Evolutionary conservation across 176 grass and related monocot species (phyloP), one percentile per base, ranked within the genome.

Genomic region (Triticum turgidum): DNA sequence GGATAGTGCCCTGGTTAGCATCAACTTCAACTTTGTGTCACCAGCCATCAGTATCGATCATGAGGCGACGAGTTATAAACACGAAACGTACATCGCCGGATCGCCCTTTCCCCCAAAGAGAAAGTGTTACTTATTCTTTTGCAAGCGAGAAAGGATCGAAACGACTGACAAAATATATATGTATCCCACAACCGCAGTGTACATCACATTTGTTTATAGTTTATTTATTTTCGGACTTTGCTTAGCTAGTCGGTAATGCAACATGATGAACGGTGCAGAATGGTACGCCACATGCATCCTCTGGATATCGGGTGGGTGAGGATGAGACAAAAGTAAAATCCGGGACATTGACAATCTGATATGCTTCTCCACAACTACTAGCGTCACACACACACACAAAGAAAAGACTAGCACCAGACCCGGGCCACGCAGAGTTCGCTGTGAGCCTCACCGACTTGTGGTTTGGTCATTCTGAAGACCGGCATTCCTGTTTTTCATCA

Each of bases 261-360:
- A 24, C 29, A 24, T 64, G 27, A 73, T 25, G 62, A 79, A 44
- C 4, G 29, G n/a, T 9, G 24, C 49, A 2, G 33, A 73, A 54
- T 44, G 79, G 79, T 90, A 65, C 64, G 32, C n/a, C 0, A 74
- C 64, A 44, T 17, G 18, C 58, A 21, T 84, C 80, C 67, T 80
- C 34, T 25, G 25, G 67, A 90, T 73, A 44, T 65, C 3, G 17
- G 44, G 66, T 87, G n/a, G 80, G 80, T 87, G 42, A 13, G 42
- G 3, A 73, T 1, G 32, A 79, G 73, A 78, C 84, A 73, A 73
- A 58, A 11, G 83, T 42, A 58, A 79, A 78, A 32, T 39, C 17
- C 18, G 14, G 32, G 30, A 66, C 25, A 18, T 32, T 35, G 89
- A 84, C 71, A 27, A 25, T 73, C 30, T 65, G 63, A 13, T 51